These are phyloP conservation scores for Galerina marginata DNA, from an alignment of 768 basidiomycete genomes.

Conservation along the genomic window DNA sequence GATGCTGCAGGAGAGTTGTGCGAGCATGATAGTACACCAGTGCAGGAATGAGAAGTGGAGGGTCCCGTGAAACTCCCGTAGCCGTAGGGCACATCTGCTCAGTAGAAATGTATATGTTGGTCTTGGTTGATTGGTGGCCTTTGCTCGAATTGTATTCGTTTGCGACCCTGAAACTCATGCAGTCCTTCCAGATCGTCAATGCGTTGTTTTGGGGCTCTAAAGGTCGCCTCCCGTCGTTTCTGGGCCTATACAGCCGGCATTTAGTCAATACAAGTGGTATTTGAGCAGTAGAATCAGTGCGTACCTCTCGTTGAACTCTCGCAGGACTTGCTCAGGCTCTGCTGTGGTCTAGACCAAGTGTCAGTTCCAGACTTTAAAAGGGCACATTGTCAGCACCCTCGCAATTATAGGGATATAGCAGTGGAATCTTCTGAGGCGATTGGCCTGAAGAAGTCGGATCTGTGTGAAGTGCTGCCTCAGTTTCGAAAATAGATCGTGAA, in stretches of 20 bases:
- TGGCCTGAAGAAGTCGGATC: no score
- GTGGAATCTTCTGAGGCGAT: no score
- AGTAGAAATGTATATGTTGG: slow-evolving; percentile 69
- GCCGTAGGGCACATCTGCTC: neutral
- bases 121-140: slow-evolving; percentile 77
- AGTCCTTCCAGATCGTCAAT: slow-evolving; percentile 93
- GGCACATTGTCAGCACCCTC: no score
- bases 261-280: neutral
- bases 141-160: slow-evolving; percentile 89
- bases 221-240: slow-evolving; percentile 93
- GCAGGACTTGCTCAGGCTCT: slow-evolving; percentile 96
- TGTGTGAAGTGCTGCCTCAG: no score
- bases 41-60: neutral
- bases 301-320: slow-evolving; percentile 94
- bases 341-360: slow-evolving; percentile 80
- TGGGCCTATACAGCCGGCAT: slow-evolving; percentile 69
- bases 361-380: no score
- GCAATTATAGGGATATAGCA: no score
- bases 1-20: slow-evolving; percentile 56
- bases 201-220: slow-evolving; percentile 91
- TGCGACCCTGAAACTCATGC: slow-evolving; percentile 81
- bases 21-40: neutral
- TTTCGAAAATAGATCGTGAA: no score
- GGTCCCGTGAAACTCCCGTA: slow-evolving; percentile 29
- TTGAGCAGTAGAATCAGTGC: neutral